Base-by-base conservation (phyloP, 768 basidiomycete species). In the Mycena rebaudengoi region DNA sequence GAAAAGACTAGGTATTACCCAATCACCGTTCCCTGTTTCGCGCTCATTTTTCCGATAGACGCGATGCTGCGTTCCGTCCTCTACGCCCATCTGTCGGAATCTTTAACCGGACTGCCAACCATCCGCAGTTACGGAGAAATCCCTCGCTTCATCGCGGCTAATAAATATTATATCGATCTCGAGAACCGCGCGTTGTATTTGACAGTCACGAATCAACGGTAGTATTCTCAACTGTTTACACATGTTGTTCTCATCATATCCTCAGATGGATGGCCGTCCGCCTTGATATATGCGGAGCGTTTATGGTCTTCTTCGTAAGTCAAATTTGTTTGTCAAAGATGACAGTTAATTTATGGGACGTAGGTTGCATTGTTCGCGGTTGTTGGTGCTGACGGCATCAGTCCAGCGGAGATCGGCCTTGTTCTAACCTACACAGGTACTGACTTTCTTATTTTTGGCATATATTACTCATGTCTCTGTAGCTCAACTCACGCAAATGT, bases 11-110 rank as follows among this genome's bases (percentile, higher is more conserved):
- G n/a, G n/a, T n/a, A n/a, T n/a, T n/a, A n/a, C n/a, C n/a, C n/a
- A n/a, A 10, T 51, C 46, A 20, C 7, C 21, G 8, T 37, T 49
- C 21, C 20, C 43, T 40, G 20, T 28, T 5, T 23, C 45, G 32
- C 44, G 23, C 28, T 53, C 1, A 68, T 13, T 43, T 18, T 11
- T 25, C 13, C 8, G 40, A 30, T 52, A 87, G 91, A 92, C 72
- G 82, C 89, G 8, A 86, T 91, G 78, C 80, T 94, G 5, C 89
- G 92, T 35, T 91, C 90, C 2, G 76, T 89, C 11, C 81, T 94
- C 10, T 94, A 94, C 72, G 85, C 91, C 0, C 91, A 92, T 69
- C 91, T 94, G 71, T 86, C 90, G 0, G 92, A 94, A 74, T 91
- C 88, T 1, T 78, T 94, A 5, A 88, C 88, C n/a, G 79, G 91